Conservation (phyloP, 108 stramenopile genomes). For the Nannochloropsis gaditana region DNA sequence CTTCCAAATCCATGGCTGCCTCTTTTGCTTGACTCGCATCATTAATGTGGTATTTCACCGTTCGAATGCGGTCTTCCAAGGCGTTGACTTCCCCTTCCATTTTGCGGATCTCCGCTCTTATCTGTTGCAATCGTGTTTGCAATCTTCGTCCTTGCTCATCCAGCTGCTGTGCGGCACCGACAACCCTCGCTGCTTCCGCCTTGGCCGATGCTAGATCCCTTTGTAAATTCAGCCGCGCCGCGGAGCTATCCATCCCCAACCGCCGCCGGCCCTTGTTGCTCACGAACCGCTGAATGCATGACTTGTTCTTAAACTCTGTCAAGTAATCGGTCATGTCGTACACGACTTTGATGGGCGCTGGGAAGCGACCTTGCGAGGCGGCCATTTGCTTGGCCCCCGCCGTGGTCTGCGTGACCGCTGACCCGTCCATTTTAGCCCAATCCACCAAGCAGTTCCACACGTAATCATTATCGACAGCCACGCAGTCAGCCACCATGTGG, state of each 20-base stretch:
- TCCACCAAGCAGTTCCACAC: slow-evolving; percentile 36
- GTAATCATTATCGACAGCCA: slow-evolving; percentile 32
- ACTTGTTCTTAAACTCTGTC: not conserved
- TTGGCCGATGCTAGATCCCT: not conserved
- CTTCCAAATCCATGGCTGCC: not conserved
- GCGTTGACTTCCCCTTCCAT: not conserved
- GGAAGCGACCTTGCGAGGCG: not conserved
- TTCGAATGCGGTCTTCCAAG: not conserved
- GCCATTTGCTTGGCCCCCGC: not conserved
- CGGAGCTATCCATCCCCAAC: not conserved
- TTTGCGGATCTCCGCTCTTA: not conserved
- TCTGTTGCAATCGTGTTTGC: not conserved
- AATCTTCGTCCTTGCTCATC: not conserved
- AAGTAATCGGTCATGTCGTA: not conserved
- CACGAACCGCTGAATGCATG: not conserved
- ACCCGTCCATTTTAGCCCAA: slow-evolving; percentile 24
- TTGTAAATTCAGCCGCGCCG: not conserved
- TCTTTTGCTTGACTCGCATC: not conserved
- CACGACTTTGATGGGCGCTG: not conserved
- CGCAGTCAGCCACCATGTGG: not conserved
- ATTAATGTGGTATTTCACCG: not conserved
- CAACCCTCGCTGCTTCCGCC: not conserved
- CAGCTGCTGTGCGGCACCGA: not conserved
- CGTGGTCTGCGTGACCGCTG: not conserved
- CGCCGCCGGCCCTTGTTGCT: not conserved